Base-by-base conservation (phyloP, 2,329 filamentous ascomycete species). In the Chaetomiaceae sp. region DNA sequence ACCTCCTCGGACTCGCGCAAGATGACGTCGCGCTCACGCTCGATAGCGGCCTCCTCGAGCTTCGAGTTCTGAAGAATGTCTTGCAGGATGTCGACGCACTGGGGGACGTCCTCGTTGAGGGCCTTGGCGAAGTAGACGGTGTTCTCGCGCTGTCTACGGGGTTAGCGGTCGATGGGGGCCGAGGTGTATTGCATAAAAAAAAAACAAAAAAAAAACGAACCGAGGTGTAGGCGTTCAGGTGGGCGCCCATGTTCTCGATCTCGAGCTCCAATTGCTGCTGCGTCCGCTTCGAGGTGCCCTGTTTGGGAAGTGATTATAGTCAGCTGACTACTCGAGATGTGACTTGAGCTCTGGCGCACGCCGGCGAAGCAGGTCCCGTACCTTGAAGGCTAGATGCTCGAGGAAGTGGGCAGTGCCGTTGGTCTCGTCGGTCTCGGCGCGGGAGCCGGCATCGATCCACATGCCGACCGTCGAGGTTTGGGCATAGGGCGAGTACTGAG, bases 111-210 rank as follows among this genome's bases (percentile, higher is more conserved):
- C 75, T 87, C 85, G 80, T 99, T 99, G 81, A 99, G 96, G 61
- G 92, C 87, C 80, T 97, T 96, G 75, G 94, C 94, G 75, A 97
- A 99, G 84, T 99, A 99, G 70, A 99, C 94, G 67, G 94, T 99
- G 83, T 96, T 97, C 76, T 99, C 94, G 74, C 94, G 90, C 91
- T 89, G 67, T 60, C 58, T 53, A 50, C 30, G 41, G 42, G 25
- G 57, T 65, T 55, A 62, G 38, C 30, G 33, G 44, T 7, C 20
- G 37, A 41, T 37, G 18, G 32, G 21, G 48, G 45, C n/a, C 14
- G 18, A n/a, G 8, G 16, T 34, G n/a, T n/a, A n/a, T n/a, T n/a
- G n/a, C n/a, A n/a, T n/a, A n/a, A n/a, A n/a, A n/a, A n/a, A n/a
- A n/a, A 16, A 7, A 8, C 11, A 4, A 21, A 34, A 33, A 55